Conservation (phyloP, 306 rosid genomes). For the Oxytropis ochrocephala region DNA sequence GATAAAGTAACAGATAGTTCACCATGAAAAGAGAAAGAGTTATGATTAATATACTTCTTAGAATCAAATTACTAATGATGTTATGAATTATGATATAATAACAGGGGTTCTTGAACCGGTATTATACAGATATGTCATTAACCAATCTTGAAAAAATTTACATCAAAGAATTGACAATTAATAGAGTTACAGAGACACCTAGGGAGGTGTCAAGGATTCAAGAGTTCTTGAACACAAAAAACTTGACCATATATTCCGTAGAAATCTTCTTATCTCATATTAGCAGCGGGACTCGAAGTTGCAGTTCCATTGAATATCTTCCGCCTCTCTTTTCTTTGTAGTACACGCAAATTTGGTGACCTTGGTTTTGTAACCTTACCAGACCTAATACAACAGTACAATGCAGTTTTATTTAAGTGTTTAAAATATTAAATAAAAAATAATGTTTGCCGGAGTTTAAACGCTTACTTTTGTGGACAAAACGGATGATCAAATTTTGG, state of each 20-base stretch:
- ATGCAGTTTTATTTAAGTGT: not conserved
- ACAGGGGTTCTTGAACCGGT: not conserved
- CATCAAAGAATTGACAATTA: conserved; percentile 19
- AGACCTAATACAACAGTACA: conserved; percentile 35
- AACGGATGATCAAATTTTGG: conserved; percentile 74
- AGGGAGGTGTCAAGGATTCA: conserved; percentile 34
- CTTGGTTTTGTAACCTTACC: conserved; percentile 67
- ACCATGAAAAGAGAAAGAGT: no score
- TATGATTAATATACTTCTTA: no score
- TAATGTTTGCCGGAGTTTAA: not conserved
- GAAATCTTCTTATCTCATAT: conserved; percentile 50
- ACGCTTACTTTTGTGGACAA: conserved; percentile 67
- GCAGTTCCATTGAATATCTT: conserved; percentile 36
- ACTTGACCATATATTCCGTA: not conserved
- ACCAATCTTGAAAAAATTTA: not conserved
- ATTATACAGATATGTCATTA: not conserved
- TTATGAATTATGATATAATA: no score
- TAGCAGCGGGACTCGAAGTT: conserved; percentile 66
- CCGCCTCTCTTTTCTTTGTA: conserved; percentile 52
- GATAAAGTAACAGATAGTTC: not conserved
- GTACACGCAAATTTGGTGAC: conserved; percentile 68
- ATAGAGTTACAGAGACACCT: not conserved
- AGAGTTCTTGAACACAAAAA: conserved; percentile 44
- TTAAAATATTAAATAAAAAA: not conserved
- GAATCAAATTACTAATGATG: no score